Evolutionary conservation across 208 protist species (phyloP).

Genomic region (Trypanosoma theileri): DNA sequence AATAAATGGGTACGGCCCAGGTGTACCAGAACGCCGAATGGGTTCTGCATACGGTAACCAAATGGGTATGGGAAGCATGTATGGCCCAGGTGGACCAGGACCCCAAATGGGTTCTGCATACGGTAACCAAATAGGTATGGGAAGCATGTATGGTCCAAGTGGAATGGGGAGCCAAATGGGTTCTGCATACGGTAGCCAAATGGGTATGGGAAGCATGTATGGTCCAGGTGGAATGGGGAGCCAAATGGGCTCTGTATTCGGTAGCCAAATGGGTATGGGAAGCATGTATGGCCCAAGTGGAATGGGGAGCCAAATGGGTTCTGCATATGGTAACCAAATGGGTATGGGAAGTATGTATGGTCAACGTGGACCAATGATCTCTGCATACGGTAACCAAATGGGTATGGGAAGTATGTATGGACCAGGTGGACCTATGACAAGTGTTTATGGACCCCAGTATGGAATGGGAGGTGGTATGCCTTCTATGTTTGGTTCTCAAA

Average conservation of each 20-base stretch:
- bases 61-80: slow-evolving; percentile 23
- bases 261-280: slow-evolving; percentile 27
- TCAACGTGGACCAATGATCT: slow-evolving; percentile 13
- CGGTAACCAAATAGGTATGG: slow-evolving; percentile 7
- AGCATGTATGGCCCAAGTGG: background rate
- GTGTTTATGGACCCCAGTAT: background rate
- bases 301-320: slow-evolving; percentile 20
- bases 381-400: no score
- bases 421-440: background rate
- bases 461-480: slow-evolving; percentile 22
- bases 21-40: no score
- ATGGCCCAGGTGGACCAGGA: slow-evolving; percentile 11
- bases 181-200: background rate
- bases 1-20: no score
- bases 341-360: slow-evolving; percentile 30
- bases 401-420: slow-evolving; percentile 7
- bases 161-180: background rate
- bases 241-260: slow-evolving; percentile 45
- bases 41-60: background rate
- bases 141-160: background rate
- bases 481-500: no score
- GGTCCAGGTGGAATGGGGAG: slow-evolving; percentile 14
- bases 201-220: slow-evolving; percentile 35
- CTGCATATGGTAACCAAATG: slow-evolving; percentile 28
- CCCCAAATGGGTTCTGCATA: slow-evolving; percentile 33